These are phyloP conservation scores for Fomitopsis serialis DNA, from an alignment of 768 basidiomycete genomes.

Conservation along the genomic window DNA sequence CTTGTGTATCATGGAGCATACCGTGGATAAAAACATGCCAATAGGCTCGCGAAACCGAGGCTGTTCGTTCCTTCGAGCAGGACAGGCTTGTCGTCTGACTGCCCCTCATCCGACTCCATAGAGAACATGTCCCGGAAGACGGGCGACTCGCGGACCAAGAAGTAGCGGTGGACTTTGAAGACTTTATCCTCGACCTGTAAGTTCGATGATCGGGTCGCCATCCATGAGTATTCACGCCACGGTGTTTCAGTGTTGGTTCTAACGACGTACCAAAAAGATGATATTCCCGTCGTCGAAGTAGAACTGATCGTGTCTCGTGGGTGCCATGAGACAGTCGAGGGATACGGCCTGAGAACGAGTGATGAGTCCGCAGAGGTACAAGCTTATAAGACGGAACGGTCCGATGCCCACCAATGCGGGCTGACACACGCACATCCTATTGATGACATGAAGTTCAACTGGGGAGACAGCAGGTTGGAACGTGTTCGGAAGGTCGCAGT, in stretches of 20 bases:
- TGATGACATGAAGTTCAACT: too few relatives aligned
- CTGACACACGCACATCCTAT: too few relatives aligned
- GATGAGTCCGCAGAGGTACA: too few relatives aligned
- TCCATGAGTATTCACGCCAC: too few relatives aligned
- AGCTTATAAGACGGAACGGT: too few relatives aligned
- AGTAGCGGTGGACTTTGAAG: constrained; percentile 55
- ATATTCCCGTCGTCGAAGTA: constrained; percentile 7
- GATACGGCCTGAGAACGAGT: too few relatives aligned
- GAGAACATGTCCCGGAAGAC: constrained; percentile 20
- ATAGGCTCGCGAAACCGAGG: constrained; percentile 46
- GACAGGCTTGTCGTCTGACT: constrained; percentile 15
- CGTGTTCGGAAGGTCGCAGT: too few relatives aligned
- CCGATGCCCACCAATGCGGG: too few relatives aligned
- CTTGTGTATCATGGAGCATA: constrained; percentile 14
- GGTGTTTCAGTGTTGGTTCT: too few relatives aligned
- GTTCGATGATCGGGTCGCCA: too few relatives aligned
- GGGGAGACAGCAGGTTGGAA: too few relatives aligned
- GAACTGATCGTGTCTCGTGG: constrained; percentile 1
- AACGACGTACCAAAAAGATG: neutral
- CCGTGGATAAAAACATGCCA: constrained; percentile 62
- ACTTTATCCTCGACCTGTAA: constrained; percentile 53
- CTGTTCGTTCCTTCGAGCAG: constrained; percentile 35
- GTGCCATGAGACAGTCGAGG: too few relatives aligned
- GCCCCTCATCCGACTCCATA: constrained; percentile 18
- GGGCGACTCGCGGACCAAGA: constrained; percentile 52